Conservation (phyloP, 192 early-diverging fungal species). For the Podila minutissima region DNA sequence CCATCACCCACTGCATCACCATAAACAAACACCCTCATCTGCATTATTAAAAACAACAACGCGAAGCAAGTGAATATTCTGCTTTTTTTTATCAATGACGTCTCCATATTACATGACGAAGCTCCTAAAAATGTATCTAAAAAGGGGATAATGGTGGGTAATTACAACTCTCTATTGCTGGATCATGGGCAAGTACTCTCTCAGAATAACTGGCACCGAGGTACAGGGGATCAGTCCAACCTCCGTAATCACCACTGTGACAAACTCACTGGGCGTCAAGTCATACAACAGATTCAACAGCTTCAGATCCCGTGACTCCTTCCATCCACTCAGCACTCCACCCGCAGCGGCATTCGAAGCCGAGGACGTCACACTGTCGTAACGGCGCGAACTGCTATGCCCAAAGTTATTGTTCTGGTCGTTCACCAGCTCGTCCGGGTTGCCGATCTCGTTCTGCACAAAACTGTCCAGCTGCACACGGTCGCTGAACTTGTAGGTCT, state of each 20-base stretch:
- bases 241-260: constrained; percentile 92
- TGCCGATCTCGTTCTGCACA: constrained; percentile 95
- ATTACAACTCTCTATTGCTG: constrained; percentile 21
- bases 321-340: constrained; percentile 71
- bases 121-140: background rate
- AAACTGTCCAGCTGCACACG: constrained; percentile 93
- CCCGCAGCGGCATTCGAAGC: constrained; percentile 8
- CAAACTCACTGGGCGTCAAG: constrained; percentile 93
- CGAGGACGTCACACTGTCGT: constrained; percentile 30
- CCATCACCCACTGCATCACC: background rate
- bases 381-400: constrained; percentile 36
- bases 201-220: constrained; percentile 75
- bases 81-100: too few relatives aligned
- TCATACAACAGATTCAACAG: constrained; percentile 94
- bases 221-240: constrained; percentile 92
- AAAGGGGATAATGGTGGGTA: background rate
- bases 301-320: constrained; percentile 77
- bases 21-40: background rate
- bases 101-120: too few relatives aligned
- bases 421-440: constrained; percentile 86
- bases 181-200: constrained; percentile 53
- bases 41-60: background rate
- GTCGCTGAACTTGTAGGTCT: constrained; percentile 96
- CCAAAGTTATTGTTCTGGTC: constrained; percentile 51
- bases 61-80: too few relatives aligned